These are phyloP conservation scores for Crithidia sp. DNA, from an alignment of 208 protist genomes.

Conservation along the genomic window DNA sequence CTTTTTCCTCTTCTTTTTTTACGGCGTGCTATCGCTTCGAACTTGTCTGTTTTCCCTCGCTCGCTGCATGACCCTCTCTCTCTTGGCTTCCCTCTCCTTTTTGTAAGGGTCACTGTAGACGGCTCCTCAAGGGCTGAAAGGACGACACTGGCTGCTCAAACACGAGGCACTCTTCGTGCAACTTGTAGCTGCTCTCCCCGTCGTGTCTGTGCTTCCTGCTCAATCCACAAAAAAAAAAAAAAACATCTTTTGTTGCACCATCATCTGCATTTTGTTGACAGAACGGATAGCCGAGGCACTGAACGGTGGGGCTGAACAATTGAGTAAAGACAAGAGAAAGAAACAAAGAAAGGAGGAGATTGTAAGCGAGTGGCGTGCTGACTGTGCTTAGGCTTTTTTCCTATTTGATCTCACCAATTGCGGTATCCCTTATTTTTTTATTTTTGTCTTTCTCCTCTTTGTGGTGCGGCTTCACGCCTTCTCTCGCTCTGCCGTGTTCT, in stretches of 20 bases:
- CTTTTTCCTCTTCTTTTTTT: neutral
- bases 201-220: no score
- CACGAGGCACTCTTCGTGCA: no score
- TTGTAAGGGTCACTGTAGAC: neutral
- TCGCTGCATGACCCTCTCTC: no score
- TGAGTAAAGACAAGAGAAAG: no score
- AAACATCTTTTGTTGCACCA: slow-evolving; percentile 6
- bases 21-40: neutral
- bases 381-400: no score
- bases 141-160: no score
- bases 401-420: neutral
- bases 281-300: no score
- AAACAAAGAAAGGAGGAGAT: neutral
- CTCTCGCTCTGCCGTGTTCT: neutral
- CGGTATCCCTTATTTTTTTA: slow-evolving; percentile 6
- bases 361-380: no score
- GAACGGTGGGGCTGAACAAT: no score
- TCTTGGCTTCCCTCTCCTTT: neutral
- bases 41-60: neutral
- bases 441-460: slow-evolving; percentile 7
- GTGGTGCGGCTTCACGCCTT: neutral
- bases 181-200: no score
- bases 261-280: no score
- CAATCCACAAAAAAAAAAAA: slow-evolving; percentile 8
- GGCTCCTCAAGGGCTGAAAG: no score